Base-by-base conservation (phyloP, 2,329 filamentous ascomycete genomes). In the Lasiodiplodia sp. region DNA sequence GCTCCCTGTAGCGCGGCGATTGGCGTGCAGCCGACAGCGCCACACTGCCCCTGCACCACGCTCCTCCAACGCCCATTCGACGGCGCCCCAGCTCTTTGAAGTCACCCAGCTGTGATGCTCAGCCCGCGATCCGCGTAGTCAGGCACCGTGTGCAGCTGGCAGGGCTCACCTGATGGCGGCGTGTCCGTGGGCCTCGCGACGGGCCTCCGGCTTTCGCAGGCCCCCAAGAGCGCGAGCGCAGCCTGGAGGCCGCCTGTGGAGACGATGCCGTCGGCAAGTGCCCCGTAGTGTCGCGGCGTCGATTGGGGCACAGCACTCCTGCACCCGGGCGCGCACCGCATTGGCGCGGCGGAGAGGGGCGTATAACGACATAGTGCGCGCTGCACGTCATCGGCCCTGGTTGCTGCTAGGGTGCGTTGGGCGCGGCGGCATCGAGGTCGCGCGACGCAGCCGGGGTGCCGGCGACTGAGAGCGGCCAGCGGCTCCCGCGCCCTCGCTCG, bases 1-100 rank as follows among this genome's bases (percentile, higher is more conserved):
- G 62, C 37, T 44, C 62, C 62, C 62, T 65, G 62, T 34, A 53
- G 62, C 62, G 47, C 63, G 60, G 51, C 63, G 63, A 66, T 66
- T 66, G 63, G 63, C 63, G 34, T 21, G 63, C 47, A 64, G 63
- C 49, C 51, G 63, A 23, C 51, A 56, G 38, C 63, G 63, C 63
- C 63, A 66, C 63, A 66, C 14, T 51, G 51, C 51, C 52, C 63
- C 52, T 56, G 63, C 63, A 44, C 37, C 10, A 16, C 28, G 34
- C 62, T 64, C 60, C 28, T 47, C 31, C 34, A 16, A 47, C 49
- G 51, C 63, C 47, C 37, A 66, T 40, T 63, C 25, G 58, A 49
- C 58, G 25, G 11, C 18, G 34, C 21, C 23, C 21, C 58, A 11
- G 25, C 31, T 10, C 47, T 7, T 18, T 38, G 44, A 64, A 38